phyloP scores from a whole-genome alignment of 768 basidiomycete species.

The Lepiota brunneoincarnata region DNA sequence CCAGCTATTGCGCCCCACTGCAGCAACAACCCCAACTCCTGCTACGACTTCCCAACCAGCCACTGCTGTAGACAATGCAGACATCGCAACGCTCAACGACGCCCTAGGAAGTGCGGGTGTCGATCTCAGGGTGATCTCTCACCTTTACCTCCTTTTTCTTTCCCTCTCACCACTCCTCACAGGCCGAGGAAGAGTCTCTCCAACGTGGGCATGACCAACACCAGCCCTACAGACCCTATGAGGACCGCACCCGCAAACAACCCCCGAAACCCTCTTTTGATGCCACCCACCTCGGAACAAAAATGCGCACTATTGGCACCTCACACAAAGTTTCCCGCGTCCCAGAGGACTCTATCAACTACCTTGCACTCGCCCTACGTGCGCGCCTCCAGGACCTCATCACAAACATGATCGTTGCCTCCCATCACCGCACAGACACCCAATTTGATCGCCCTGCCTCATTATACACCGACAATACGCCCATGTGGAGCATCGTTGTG shows the following conservation, averaged over 20 bases:
- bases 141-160: not conserved
- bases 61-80: constrained; percentile 55
- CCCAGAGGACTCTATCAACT: constrained; percentile 71
- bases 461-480: constrained; percentile 44
- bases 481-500: constrained; percentile 83
- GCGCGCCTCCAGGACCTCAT: constrained; percentile 70
- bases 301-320: constrained; percentile 65
- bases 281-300: constrained; percentile 56
- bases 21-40: constrained; percentile 21
- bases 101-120: constrained; percentile 86
- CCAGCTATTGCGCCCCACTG: constrained; percentile 16
- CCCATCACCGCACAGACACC: constrained; percentile 66
- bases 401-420: constrained; percentile 63
- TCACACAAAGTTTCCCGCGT: constrained; percentile 66
- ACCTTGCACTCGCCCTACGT: constrained; percentile 77
- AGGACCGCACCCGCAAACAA: constrained; percentile 81
- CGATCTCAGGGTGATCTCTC: constrained; percentile 64
- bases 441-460: constrained; percentile 67
- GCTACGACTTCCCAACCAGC: constrained; percentile 20
- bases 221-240: constrained; percentile 60
- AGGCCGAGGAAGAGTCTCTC: constrained; percentile 87
- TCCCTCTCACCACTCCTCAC: not conserved
- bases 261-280: constrained; percentile 69
- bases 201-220: constrained; percentile 65
- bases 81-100: constrained; percentile 79